Conservation (phyloP, 169 alveolate genomes). For the Plasmodium ovale region DNA sequence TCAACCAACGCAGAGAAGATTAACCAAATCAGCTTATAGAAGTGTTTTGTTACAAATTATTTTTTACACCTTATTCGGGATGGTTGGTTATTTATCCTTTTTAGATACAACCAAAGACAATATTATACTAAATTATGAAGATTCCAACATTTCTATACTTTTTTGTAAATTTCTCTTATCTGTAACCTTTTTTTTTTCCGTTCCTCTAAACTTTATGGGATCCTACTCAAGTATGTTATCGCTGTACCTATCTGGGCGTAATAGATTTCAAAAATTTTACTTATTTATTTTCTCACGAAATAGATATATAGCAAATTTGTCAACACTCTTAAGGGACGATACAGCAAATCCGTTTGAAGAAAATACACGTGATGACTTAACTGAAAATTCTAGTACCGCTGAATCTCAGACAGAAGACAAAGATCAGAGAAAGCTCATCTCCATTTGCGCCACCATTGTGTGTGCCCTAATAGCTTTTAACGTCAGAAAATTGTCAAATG, state of each 20-base stretch:
- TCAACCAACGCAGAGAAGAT: slow-evolving; percentile 71
- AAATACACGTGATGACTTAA: slow-evolving; percentile 69
- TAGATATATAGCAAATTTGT: slow-evolving; percentile 23
- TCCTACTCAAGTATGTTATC: slow-evolving; percentile 59
- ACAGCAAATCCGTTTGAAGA: slow-evolving; percentile 77
- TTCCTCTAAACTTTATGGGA: slow-evolving; percentile 73
- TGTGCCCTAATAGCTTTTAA: slow-evolving; percentile 64
- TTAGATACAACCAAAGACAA: slow-evolving; percentile 59
- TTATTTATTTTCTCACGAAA: slow-evolving; percentile 22
- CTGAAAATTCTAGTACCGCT: slow-evolving; percentile 23
- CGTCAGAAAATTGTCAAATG: slow-evolving; percentile 57
- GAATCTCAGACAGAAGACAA: slow-evolving; percentile 40
- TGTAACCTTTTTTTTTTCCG: slow-evolving; percentile 56
- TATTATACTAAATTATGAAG: slow-evolving; percentile 67
- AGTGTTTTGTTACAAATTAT: slow-evolving; percentile 61
- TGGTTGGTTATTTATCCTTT: slow-evolving; percentile 62
- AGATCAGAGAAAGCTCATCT: slow-evolving; percentile 14
- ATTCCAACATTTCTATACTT: slow-evolving; percentile 42
- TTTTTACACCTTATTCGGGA: slow-evolving; percentile 55
- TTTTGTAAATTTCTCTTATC: slow-evolving; percentile 66
- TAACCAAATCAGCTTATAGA: slow-evolving; percentile 68
- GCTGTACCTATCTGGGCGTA: neutral
- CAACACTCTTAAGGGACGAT: slow-evolving; percentile 25
- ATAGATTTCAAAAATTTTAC: slow-evolving; percentile 21
- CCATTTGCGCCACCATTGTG: slow-evolving; percentile 30